Evolutionary conservation across 176 grass and related monocot genomes (phyloP).

Genomic region (Oryza nivara): DNA sequence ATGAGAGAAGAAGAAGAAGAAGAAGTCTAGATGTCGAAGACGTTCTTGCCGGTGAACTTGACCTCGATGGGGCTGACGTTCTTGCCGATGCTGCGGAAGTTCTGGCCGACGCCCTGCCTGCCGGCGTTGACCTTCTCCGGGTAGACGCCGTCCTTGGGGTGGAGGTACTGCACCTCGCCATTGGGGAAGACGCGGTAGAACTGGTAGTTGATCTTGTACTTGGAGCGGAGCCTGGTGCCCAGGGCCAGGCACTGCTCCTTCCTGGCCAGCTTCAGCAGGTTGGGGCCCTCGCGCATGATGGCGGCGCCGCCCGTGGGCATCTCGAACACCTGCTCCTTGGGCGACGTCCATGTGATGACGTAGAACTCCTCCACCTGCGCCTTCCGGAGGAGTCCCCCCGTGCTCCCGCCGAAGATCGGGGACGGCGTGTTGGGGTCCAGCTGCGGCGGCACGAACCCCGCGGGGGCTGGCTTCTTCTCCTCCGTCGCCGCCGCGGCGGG

Average conservation of each 20-base stretch:
- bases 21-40: conserved; percentile 57
- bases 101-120: conserved; percentile 73
- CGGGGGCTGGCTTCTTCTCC: no score
- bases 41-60: conserved; percentile 98
- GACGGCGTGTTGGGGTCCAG: no score
- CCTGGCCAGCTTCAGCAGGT: conserved; percentile 91
- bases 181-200: no score
- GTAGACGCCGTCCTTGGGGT: conserved; percentile 99
- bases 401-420: no score
- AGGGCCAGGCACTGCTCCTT: conserved; percentile 99
- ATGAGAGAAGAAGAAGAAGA: neutral
- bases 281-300: conserved; percentile 94
- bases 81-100: conserved; percentile 92
- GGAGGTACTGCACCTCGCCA: conserved; percentile 24
- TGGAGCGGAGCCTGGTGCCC: conserved; percentile 72
- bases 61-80: conserved; percentile 93
- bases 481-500: no score
- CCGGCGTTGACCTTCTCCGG: conserved; percentile 98
- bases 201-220: conserved; percentile 24
- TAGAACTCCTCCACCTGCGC: no score
- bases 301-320: conserved; percentile 93
- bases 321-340: conserved; percentile 65
- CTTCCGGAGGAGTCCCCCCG: no score
- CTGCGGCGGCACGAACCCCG: no score
- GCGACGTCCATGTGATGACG: no score